phyloP scores from a whole-genome alignment of 1,284 basidiomycete species.

The Trichosporon sp. region DNA sequence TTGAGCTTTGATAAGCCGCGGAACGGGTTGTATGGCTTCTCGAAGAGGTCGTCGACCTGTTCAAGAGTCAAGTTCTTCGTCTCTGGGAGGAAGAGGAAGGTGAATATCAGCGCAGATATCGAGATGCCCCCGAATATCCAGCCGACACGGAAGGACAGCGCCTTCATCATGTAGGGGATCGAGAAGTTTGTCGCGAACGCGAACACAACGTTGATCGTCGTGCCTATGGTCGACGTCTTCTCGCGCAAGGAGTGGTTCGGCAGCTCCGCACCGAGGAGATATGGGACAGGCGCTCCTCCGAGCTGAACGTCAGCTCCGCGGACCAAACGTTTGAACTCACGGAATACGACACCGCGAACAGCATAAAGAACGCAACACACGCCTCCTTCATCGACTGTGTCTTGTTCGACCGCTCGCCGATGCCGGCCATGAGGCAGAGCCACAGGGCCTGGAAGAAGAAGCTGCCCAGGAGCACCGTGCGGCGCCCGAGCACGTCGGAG shows the following conservation, averaged over 20 bases:
- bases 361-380: conserved; percentile 9
- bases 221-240: conserved; percentile 13
- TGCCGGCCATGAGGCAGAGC: conserved; percentile 10
- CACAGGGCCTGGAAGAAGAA: conserved; percentile 6
- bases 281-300: conserved; percentile 12
- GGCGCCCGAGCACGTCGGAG: conserved; percentile 8
- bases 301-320: conserved; percentile 2
- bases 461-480: conserved; percentile 3
- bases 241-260: conserved; percentile 13
- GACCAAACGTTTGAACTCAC: not conserved
- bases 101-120: conserved; percentile 1
- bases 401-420: conserved; percentile 7
- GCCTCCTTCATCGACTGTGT: not conserved
- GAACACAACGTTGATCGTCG: conserved; percentile 12
- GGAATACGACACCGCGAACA: conserved; percentile 3
- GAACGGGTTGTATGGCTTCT: not conserved
- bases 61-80: conserved; percentile 24
- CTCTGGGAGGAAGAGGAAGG: conserved; percentile 10
- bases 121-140: conserved; percentile 13
- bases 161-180: conserved; percentile 11
- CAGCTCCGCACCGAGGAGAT: conserved; percentile 17
- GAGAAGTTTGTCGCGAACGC: conserved; percentile 12
- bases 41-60: conserved; percentile 10
- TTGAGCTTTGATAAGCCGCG: not conserved
- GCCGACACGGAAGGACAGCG: conserved; percentile 9